phyloP scores from a whole-genome alignment of 179 eudicot genomes.

The Spinacia oleracea region DNA sequence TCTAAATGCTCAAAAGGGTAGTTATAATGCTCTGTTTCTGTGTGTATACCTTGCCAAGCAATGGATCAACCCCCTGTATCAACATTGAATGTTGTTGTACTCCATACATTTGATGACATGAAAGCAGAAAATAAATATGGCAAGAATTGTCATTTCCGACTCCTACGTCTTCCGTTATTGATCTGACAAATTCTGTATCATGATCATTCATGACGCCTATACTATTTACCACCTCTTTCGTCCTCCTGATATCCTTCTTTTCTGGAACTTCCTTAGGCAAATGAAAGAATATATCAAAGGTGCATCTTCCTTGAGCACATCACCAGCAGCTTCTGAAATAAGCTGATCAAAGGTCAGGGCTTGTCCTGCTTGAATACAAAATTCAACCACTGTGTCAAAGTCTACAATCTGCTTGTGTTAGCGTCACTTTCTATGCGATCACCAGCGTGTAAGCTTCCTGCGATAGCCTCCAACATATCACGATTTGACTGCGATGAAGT shows the following conservation, averaged over 20 bases:
- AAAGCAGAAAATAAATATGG: constrained; percentile 85
- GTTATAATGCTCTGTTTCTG: neutral
- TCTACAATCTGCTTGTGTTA: constrained; percentile 82
- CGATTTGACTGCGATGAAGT: constrained; percentile 83
- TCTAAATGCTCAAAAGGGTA: neutral
- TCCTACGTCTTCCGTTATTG: constrained; percentile 83
- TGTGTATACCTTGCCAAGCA: constrained; percentile 79
- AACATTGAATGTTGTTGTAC: constrained; percentile 70
- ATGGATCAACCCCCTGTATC: constrained; percentile 89
- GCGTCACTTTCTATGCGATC: constrained; percentile 78
- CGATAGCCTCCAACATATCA: constrained; percentile 83
- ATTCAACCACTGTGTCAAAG: constrained; percentile 86
- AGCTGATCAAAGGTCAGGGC: constrained; percentile 85
- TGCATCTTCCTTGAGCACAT: constrained; percentile 80
- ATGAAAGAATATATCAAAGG: constrained; percentile 79
- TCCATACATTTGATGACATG: constrained; percentile 91
- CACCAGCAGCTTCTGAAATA: constrained; percentile 82
- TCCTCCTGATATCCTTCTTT: constrained; percentile 81
- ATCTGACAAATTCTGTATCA: constrained; percentile 77
- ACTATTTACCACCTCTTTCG: constrained; percentile 76
- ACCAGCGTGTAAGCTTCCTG: constrained; percentile 82
- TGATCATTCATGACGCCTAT: constrained; percentile 62
- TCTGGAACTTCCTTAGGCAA: constrained; percentile 81
- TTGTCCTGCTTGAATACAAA: constrained; percentile 97
- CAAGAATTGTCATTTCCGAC: constrained; percentile 84